phyloP scores from a whole-genome alignment of 768 basidiomycete genomes.

The Lactifluus echinatus region DNA sequence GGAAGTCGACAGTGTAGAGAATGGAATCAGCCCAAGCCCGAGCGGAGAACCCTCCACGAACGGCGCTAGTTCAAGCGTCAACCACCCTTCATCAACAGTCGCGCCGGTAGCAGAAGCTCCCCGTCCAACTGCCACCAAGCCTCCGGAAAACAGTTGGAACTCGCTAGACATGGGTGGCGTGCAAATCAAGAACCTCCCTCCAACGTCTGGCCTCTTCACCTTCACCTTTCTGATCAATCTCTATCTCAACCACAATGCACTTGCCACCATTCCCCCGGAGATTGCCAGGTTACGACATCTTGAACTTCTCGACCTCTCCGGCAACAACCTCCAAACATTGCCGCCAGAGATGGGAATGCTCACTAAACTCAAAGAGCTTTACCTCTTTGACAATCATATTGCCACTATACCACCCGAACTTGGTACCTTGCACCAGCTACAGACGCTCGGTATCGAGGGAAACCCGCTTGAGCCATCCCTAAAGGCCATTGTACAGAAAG shows the following conservation, averaged over 20 bases:
- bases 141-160: conserved; percentile 75
- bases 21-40: conserved; percentile 17
- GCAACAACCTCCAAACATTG: conserved; percentile 69
- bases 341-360: conserved; percentile 89
- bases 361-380: conserved; percentile 81
- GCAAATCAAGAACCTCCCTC: conserved; percentile 82
- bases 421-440: conserved; percentile 85
- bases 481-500: conserved; percentile 81
- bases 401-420: conserved; percentile 77
- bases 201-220: conserved; percentile 62
- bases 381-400: conserved; percentile 94
- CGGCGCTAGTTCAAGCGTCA: conserved; percentile 30
- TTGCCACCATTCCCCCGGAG: conserved; percentile 69
- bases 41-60: conserved; percentile 31
- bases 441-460: conserved; percentile 93
- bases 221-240: conserved; percentile 93
- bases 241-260: conserved; percentile 92
- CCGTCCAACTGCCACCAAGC: conserved; percentile 52
- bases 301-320: conserved; percentile 84
- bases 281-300: conserved; percentile 80
- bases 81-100: conserved; percentile 69
- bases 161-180: conserved; percentile 96
- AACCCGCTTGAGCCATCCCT: conserved; percentile 80
- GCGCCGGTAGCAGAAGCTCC: conserved; percentile 63
- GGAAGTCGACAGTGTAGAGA: conserved; percentile 22